Base-by-base conservation (phyloP, 495 filamentous ascomycete species). In the Lepidopterella palustris region DNA sequence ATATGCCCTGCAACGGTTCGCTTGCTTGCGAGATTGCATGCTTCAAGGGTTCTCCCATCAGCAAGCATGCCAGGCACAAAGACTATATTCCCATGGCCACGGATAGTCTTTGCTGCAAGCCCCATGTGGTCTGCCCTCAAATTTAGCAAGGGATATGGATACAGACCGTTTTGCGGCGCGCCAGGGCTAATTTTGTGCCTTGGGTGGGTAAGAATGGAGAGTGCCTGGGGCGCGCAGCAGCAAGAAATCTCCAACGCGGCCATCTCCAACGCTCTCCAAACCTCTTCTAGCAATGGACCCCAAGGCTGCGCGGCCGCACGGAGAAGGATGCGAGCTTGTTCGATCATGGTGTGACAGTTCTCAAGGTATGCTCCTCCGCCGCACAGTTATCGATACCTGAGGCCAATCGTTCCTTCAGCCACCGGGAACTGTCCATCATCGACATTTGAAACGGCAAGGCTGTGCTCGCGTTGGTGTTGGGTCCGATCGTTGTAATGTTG, bases 1-100 rank as follows among this genome's bases (percentile, higher is more conserved):
- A n/a, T n/a, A n/a, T n/a, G n/a, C n/a, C 25, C 15, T 49, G 45
- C 45, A 49, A 49, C 47, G 20, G 18, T 50, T 50, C 47, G 47
- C 47, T 24, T 50, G 18, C 18, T 9, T 13, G 11, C 18, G 18
- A 50, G 20, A 50, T 24, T 25, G 24, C 21, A 13, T 50, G 8
- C 47, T 24, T 20, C 39, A 6, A 20, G 23, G 15, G 21, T 13
- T 13, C 45, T 11, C 47, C 15, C 4, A 25, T 50, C 47, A 25
- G 47, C 25, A 18, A 50, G 47, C 47, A 27, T 2, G 5, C 47
- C 47, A 50, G 47, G 47, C 47, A 50, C 45, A 21, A 13, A 21
- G 15, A 49, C 47, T 24, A 27, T 15, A 3, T 27, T 27, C 20
- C 47, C 47, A 27, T 15, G 47, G 47, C 47, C 47, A 24, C n/a